These are phyloP conservation scores for Kickxella alabastrina DNA, from an alignment of 192 early-diverging fungal species.

Conservation along the genomic window DNA sequence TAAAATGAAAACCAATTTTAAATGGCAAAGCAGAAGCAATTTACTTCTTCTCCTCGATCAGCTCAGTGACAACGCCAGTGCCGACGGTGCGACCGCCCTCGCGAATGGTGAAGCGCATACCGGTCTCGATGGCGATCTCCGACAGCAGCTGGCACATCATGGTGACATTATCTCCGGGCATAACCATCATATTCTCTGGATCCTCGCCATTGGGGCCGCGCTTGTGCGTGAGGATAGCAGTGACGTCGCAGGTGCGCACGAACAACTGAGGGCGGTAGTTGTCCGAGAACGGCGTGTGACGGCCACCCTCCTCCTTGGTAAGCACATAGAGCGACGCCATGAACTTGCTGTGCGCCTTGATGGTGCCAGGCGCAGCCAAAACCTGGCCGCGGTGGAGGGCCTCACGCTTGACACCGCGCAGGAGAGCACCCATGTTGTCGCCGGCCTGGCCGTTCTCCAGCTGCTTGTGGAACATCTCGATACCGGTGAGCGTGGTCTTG, in stretches of 20 bases:
- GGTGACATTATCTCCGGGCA: conserved; percentile 95
- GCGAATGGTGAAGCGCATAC: conserved; percentile 94
- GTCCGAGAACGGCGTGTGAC: conserved; percentile 95
- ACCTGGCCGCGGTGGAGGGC: conserved; percentile 94
- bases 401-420: conserved; percentile 97
- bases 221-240: conserved; percentile 75
- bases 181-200: conserved; percentile 92
- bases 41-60: conserved; percentile 56
- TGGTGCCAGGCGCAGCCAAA: conserved; percentile 83
- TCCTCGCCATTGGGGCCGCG: conserved; percentile 67
- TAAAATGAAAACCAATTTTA: no score
- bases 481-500: conserved; percentile 94
- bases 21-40: no score
- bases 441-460: conserved; percentile 95
- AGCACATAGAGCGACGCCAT: conserved; percentile 88
- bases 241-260: conserved; percentile 93
- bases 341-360: conserved; percentile 96
- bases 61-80: conserved; percentile 82
- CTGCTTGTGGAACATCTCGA: conserved; percentile 99
- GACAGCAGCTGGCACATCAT: conserved; percentile 80
- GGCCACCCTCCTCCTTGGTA: conserved; percentile 97
- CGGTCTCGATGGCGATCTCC: conserved; percentile 86
- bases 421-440: conserved; percentile 96
- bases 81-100: conserved; percentile 98
- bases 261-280: conserved; percentile 98